Conservation (phyloP, 768 basidiomycete genomes). For the Gautieria morchelliformis region DNA sequence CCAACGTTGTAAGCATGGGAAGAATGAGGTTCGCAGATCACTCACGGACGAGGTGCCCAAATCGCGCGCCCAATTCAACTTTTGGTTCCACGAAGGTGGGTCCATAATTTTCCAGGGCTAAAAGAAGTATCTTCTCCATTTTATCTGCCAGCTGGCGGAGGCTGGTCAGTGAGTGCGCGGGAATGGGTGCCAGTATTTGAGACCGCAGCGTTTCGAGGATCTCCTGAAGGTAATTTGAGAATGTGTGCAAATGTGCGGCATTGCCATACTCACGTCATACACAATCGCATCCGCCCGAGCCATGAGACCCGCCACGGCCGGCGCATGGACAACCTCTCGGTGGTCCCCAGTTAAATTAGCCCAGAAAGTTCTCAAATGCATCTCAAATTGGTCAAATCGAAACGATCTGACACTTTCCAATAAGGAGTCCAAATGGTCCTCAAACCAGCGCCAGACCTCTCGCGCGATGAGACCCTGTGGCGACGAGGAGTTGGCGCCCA, state of each 20-base stretch:
- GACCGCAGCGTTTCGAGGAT: slow-evolving; percentile 77
- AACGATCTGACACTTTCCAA: slow-evolving; percentile 68
- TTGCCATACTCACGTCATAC: slow-evolving; percentile 64
- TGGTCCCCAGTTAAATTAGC: slow-evolving; percentile 59
- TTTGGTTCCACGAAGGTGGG: slow-evolving; percentile 88
- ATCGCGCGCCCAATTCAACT: slow-evolving; percentile 83
- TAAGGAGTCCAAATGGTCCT: slow-evolving; percentile 78
- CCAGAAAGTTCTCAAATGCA: slow-evolving; percentile 84
- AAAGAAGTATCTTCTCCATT: slow-evolving; percentile 83
- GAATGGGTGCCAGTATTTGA: slow-evolving; percentile 74
- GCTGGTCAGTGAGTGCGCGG: slow-evolving; percentile 54
- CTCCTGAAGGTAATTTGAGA: slow-evolving; percentile 42
- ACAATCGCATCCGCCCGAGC: slow-evolving; percentile 83
- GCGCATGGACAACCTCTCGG: slow-evolving; percentile 83
- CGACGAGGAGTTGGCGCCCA: slow-evolving; percentile 64
- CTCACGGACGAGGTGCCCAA: slow-evolving; percentile 83
- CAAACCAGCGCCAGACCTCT: slow-evolving; percentile 89
- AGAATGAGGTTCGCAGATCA: slow-evolving; percentile 16
- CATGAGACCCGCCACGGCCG: slow-evolving; percentile 82
- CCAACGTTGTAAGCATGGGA: neutral
- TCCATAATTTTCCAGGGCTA: slow-evolving; percentile 73
- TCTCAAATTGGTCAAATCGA: slow-evolving; percentile 85
- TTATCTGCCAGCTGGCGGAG: slow-evolving; percentile 78
- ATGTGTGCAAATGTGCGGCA: slow-evolving; percentile 3
- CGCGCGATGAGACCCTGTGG: slow-evolving; percentile 71